Conservation (phyloP, 2,329 filamentous ascomycete species). For the Cercospora brassicicola region DNA sequence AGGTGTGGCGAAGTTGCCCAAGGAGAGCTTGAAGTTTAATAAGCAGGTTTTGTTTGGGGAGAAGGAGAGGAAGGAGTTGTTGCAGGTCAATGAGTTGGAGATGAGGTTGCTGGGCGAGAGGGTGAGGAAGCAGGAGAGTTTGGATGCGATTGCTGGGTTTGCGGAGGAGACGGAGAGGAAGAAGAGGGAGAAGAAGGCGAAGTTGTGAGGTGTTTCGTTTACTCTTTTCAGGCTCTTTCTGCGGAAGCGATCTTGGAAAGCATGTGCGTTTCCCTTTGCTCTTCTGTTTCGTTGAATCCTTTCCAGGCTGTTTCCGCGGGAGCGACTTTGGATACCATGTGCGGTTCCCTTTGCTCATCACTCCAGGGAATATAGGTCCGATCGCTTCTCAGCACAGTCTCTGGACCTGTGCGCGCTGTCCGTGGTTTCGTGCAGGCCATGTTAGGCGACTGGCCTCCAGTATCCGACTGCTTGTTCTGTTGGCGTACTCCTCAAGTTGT, state of each 20-base stretch:
- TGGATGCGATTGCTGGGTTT: constrained; percentile 25
- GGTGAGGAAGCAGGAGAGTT: constrained; percentile 24
- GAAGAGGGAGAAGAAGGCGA: constrained; percentile 23
- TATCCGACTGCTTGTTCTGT: background rate
- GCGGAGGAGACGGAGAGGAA: constrained; percentile 28
- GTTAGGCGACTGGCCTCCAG: background rate
- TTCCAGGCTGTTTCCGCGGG: background rate
- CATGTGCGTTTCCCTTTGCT: background rate
- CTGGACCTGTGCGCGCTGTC: background rate
- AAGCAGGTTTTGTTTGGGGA: constrained; percentile 24
- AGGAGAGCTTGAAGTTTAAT: constrained; percentile 22
- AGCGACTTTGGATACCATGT: background rate
- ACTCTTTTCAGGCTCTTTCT: background rate
- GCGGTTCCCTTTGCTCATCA: background rate
- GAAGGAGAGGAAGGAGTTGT: constrained; percentile 24
- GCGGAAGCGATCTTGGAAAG: background rate
- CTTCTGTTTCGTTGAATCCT: background rate
- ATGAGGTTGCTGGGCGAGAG: constrained; percentile 23
- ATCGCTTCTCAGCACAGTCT: background rate
- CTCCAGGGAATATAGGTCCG: background rate
- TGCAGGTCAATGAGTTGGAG: constrained; percentile 27
- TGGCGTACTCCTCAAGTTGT: background rate
- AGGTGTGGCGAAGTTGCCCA: constrained; percentile 24
- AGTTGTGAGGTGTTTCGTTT: constrained; percentile 14
- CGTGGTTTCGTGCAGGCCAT: background rate